Base-by-base conservation (phyloP, 1,284 basidiomycete genomes). In the Irpex rosettiformis region DNA sequence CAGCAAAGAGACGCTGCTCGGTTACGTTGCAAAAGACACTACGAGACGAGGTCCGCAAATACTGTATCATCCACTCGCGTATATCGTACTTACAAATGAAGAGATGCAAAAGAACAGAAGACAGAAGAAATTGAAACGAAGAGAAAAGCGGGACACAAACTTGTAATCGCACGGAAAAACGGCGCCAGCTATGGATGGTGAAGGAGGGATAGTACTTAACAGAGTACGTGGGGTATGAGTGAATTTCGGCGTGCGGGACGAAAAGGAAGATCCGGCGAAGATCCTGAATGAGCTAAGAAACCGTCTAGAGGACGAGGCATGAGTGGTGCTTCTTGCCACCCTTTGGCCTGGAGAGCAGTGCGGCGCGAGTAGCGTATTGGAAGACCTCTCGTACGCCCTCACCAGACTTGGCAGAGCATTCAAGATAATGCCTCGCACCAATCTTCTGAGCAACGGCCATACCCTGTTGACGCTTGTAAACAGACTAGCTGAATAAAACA, bases 301-400 rank as follows among this genome's bases (percentile, higher is more conserved):
- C 18, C 40, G 30, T 57, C 61, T 67, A 87, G 66, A 86, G 81
- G 58, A 88, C 79, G 63, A 84, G 70, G 72, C 81, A 83, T 67
- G 70, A 67, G 64, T 71, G 61, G 57, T 67, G 61, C 70, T 72
- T 77, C 72, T 75, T 77, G 70, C 69, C 64, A 56, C 67, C 65
- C 68, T 67, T 76, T 65, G 66, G 59, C 66, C 73, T 70, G 67
- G 64, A 70, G 61, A 84, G 76, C 52, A 89, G 75, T 55, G 86
- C 86, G 33, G 83, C 81, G 57, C 84, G 79, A 58, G 86, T 88
- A 45, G 89, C 89, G 66, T 84, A 82, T 74, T 89, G 86, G 78
- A 91, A 90, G 51, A 90, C 88, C 72, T 90, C 88, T 63, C 85
- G 79, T 28, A 91, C 88, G 61, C 88, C 88, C 72, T 86, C 81